Evolutionary conservation across 2,329 filamentous ascomycete species (phyloP), one percentile per base, ranked within the genome.

Genomic region (Endoconidiophora polonica): DNA sequence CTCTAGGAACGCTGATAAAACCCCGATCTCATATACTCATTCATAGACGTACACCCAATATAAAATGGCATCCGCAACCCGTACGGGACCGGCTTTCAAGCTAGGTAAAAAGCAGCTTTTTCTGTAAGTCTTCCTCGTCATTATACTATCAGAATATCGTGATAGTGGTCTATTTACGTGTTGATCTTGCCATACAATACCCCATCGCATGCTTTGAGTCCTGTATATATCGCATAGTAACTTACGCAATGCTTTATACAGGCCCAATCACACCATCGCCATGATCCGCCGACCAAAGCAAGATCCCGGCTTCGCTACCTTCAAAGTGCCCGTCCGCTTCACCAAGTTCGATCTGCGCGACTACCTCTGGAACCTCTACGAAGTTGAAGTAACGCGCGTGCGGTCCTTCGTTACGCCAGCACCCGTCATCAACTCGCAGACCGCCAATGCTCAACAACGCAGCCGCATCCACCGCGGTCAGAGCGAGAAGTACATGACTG

Each of bases 301-400:
- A 49, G 81, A 85, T 5, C 79, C 88, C 18, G 82, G 79, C 63
- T 86, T 85, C 63, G 91, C 90, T 55, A 82, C 80, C 59, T 98
- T 98, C 76, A 74, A 81, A 60, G 90, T 95, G 29, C 91, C 91
- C 9, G 74, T 96, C 58, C 79, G 77, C 59, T 87, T 95, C 72
- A 94, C 86, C 72, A 98, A 98, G 69, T 81, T 96, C 65, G 91
- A 98, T 64, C 69, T 98, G 40, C 85, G 87, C 65, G 88, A 95
- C 69, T 98, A 96, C 70, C 81, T 98, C 55, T 84, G 77, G 69
- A 80, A 94, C 64, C 76, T 76, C 41, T 98, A 98, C 72, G 73
- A 75, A 54, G 80, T 96, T 54, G 74, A 80, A 56, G 77, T 81
- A 49, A 68, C 77, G 48, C 72, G 72, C 56, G 79, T 96, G 55